Evolutionary conservation across 1,284 basidiomycete species (phyloP).

Genomic region (Boletus putidus): DNA sequence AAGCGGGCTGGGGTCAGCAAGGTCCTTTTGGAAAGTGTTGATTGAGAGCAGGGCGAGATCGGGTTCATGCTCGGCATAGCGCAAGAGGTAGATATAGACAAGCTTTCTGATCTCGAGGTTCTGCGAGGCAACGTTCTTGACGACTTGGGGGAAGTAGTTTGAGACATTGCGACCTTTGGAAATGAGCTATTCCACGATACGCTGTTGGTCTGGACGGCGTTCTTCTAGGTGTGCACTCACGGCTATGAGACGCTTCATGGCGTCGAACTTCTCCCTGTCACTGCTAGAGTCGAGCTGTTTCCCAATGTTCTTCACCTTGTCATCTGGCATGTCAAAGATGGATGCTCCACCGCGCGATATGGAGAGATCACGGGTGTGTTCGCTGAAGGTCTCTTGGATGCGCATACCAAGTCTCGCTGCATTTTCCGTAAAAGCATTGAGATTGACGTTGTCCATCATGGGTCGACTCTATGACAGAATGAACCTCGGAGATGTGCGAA

Average conservation of each 20-base stretch:
- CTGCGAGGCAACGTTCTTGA: slow-evolving; percentile 88
- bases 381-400: slow-evolving; percentile 75
- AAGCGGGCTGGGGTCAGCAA: slow-evolving; percentile 88
- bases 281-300: slow-evolving; percentile 83
- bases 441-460: slow-evolving; percentile 48
- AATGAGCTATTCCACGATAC: slow-evolving; percentile 63
- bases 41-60: slow-evolving; percentile 95
- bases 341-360: slow-evolving; percentile 55
- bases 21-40: slow-evolving; percentile 98
- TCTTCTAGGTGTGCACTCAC: slow-evolving; percentile 48
- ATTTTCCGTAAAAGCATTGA: slow-evolving; percentile 75
- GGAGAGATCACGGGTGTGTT: slow-evolving; percentile 71
- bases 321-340: slow-evolving; percentile 67
- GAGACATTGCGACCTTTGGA: slow-evolving; percentile 92
- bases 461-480: neutral
- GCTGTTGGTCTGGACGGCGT: slow-evolving; percentile 13
- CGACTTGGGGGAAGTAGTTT: slow-evolving; percentile 90
- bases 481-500: neutral
- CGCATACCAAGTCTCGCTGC: slow-evolving; percentile 76
- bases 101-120: slow-evolving; percentile 95
- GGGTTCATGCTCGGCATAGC: slow-evolving; percentile 90
- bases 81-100: slow-evolving; percentile 95
- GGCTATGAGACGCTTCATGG: slow-evolving; percentile 90
- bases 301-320: slow-evolving; percentile 74
- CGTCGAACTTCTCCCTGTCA: slow-evolving; percentile 88